Conservation (phyloP, 441 rosid species). For the Euphorbia celastroides region DNA sequence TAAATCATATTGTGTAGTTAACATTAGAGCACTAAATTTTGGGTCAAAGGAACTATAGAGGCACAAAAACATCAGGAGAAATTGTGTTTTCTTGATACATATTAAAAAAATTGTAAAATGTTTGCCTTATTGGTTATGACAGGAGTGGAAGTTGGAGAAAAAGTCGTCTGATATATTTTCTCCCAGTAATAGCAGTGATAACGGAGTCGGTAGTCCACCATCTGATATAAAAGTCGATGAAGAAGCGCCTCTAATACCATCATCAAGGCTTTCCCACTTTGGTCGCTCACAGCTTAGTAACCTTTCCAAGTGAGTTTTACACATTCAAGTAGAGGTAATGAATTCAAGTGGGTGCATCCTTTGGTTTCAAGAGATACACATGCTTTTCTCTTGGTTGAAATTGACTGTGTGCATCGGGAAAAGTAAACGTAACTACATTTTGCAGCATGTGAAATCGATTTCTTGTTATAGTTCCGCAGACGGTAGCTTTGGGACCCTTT, state of each 20-base stretch:
- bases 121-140: constrained; percentile 15
- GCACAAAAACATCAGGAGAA: background rate
- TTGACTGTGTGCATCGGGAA: constrained; percentile 13
- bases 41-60: background rate
- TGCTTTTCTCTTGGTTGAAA: constrained; percentile 10
- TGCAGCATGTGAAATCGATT: constrained; percentile 12
- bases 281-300: constrained; percentile 71
- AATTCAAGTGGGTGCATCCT: constrained; percentile 12
- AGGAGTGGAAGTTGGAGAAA: constrained; percentile 97
- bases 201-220: constrained; percentile 32
- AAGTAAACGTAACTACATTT: constrained; percentile 20
- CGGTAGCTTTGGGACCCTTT: constrained; percentile 22
- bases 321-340: constrained; percentile 5
- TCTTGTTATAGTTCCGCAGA: background rate
- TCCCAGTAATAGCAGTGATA: constrained; percentile 46
- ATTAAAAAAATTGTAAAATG: background rate
- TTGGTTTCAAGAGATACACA: constrained; percentile 5
- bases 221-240: constrained; percentile 54
- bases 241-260: constrained; percentile 75
- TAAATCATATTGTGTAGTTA: background rate
- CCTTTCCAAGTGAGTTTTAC: constrained; percentile 26
- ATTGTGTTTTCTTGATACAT: background rate
- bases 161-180: constrained; percentile 74
- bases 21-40: background rate
- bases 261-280: constrained; percentile 60